A percentile compares a stretch with the other conserved stretches of the same genome.
Conservation (phyloP, 352 stramenopile species). For the Globisporangium takayamanum region DNA sequence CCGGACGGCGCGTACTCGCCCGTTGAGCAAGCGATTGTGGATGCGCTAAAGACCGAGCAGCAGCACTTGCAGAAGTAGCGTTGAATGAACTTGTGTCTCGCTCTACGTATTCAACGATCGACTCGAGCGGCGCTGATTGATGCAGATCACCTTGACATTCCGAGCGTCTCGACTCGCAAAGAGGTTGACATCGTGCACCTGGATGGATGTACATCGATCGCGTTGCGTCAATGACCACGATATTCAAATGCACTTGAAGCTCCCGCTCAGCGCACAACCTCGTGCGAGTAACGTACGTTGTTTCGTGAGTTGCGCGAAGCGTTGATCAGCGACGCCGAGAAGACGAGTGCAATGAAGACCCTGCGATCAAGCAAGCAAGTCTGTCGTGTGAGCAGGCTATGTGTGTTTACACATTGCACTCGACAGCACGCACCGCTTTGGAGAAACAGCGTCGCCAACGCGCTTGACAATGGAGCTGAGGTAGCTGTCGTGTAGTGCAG, state of each 20-base stretch:
- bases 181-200: too few relatives aligned
- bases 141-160: too few relatives aligned
- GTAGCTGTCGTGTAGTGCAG: neutral
- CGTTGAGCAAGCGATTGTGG: slow-evolving; percentile 35
- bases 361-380: neutral
- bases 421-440: neutral
- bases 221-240: neutral
- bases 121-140: neutral
- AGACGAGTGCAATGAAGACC: neutral
- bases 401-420: neutral
- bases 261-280: neutral
- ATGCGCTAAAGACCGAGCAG: slow-evolving; percentile 15
- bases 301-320: neutral
- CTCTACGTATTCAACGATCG: too few relatives aligned
- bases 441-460: neutral
- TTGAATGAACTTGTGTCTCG: too few relatives aligned
- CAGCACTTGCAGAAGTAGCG: neutral
- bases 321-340: neutral
- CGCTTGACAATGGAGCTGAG: neutral
- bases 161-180: too few relatives aligned
- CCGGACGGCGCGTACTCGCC: slow-evolving; percentile 27
- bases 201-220: too few relatives aligned
- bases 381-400: neutral
- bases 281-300: neutral
- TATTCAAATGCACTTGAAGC: neutral